Evolutionary conservation across 805 yeast genomes (phyloP).

Genomic region (Sugiyamaella valdiviana): DNA sequence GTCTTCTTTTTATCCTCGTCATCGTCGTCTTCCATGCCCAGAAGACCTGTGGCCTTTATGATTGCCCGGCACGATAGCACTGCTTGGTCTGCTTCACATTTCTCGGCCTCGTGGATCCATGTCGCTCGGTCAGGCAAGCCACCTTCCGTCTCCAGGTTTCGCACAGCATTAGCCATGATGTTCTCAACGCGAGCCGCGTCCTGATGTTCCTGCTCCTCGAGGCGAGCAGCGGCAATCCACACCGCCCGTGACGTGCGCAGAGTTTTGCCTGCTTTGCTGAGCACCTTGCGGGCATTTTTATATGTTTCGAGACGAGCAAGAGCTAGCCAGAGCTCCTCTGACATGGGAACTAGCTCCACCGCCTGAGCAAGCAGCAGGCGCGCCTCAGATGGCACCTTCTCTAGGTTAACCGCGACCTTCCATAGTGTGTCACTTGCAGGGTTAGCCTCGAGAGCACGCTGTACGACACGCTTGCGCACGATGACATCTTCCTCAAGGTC

Average conservation of each 20-base stretch:
- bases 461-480: slow-evolving; percentile 51
- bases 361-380: slow-evolving; percentile 57
- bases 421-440: slow-evolving; percentile 61
- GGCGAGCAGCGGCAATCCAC: slow-evolving; percentile 64
- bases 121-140: slow-evolving; percentile 32
- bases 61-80: slow-evolving; percentile 49
- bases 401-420: slow-evolving; percentile 57
- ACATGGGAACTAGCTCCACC: slow-evolving; percentile 57
- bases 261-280: slow-evolving; percentile 56
- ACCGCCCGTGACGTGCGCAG: slow-evolving; percentile 45
- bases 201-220: slow-evolving; percentile 53
- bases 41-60: slow-evolving; percentile 37
- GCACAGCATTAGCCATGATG: slow-evolving; percentile 45
- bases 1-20: slow-evolving; percentile 23
- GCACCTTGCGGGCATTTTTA: slow-evolving; percentile 45
- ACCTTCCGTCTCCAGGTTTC: slow-evolving; percentile 37
- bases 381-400: slow-evolving; percentile 45
- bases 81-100: slow-evolving; percentile 45
- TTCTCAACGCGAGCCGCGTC: slow-evolving; percentile 35
- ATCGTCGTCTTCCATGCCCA: slow-evolving; percentile 29
- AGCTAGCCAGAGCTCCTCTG: slow-evolving; percentile 61
- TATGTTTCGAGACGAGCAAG: slow-evolving; percentile 42
- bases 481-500: slow-evolving; percentile 55
- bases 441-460: slow-evolving; percentile 62
- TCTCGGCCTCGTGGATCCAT: slow-evolving; percentile 55